These are phyloP conservation scores for Westerdykella sp. DNA, from an alignment of 2,329 filamentous ascomycete genomes.

Conservation along the genomic window DNA sequence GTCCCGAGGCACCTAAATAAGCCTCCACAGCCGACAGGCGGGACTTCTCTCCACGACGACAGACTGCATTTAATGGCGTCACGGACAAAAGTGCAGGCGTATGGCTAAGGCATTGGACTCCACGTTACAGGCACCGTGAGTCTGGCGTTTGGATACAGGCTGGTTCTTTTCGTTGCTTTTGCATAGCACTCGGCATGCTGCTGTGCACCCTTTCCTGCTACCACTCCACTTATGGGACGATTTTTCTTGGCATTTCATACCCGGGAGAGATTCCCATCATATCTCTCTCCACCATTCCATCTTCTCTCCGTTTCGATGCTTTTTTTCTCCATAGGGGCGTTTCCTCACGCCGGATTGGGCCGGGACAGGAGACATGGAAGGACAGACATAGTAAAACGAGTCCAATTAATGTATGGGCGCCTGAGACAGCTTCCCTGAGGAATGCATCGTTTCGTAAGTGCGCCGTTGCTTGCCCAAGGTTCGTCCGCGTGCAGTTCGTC, in stretches of 20 bases:
- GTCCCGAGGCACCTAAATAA: constrained; percentile 15
- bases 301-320: constrained; percentile 12
- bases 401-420: constrained; percentile 30
- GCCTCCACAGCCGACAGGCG: constrained; percentile 9
- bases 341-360: constrained; percentile 16
- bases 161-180: constrained; percentile 16
- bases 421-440: constrained; percentile 17
- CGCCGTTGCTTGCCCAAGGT: constrained; percentile 11
- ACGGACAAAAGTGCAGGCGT: constrained; percentile 37
- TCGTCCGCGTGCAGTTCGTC: constrained; percentile 1
- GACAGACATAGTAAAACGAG: constrained; percentile 29
- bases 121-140: constrained; percentile 24
- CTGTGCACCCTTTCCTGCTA: constrained; percentile 13
- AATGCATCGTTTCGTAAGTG: constrained; percentile 14
- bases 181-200: constrained; percentile 27
- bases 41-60: constrained; percentile 13
- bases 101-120: constrained; percentile 29
- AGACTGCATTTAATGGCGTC: constrained; percentile 40
- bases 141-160: constrained; percentile 36
- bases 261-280: constrained; percentile 6
- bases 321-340: constrained; percentile 8
- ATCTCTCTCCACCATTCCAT: constrained; percentile 5
- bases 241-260: not conserved
- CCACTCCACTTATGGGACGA: too few relatives aligned
- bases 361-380: constrained; percentile 13